Conservation (phyloP, 2,329 filamentous ascomycete genomes). For the Cladophialophora psammophila region DNA sequence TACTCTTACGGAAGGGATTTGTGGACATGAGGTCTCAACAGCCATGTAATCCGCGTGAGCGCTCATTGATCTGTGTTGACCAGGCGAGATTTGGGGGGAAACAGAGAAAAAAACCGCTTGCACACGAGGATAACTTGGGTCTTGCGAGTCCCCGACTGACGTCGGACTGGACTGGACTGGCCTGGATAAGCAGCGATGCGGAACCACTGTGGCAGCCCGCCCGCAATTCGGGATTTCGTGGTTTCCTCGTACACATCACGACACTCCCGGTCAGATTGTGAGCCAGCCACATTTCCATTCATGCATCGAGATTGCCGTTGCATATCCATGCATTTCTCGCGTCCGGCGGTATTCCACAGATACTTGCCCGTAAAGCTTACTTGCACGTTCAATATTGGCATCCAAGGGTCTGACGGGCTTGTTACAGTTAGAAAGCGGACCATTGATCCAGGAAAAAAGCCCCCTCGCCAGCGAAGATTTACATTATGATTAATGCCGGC, state of each 20-base stretch:
- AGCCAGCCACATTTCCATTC: conserved; percentile 3
- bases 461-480: neutral
- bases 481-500: conserved; percentile 29
- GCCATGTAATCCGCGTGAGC: conserved; percentile 50
- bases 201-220: conserved; percentile 20
- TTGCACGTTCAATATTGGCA: neutral
- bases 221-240: conserved; percentile 5
- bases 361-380: neutral
- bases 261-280: conserved; percentile 4
- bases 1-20: conserved; percentile 59
- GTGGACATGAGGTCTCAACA: conserved; percentile 44
- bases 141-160: conserved; percentile 13
- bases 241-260: neutral
- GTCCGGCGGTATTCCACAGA: neutral
- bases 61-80: conserved; percentile 24
- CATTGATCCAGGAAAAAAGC: neutral
- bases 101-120: neutral
- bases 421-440: neutral
- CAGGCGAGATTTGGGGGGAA: conserved; percentile 5
- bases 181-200: conserved; percentile 17
- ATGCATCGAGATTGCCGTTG: neutral
- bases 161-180: conserved; percentile 11
- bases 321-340: conserved; percentile 6
- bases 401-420: neutral
- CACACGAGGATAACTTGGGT: conserved; percentile 17